Evolutionary conservation across 148 eudicot genomes (phyloP).

Genomic region (Heliosperma pusillum): DNA sequence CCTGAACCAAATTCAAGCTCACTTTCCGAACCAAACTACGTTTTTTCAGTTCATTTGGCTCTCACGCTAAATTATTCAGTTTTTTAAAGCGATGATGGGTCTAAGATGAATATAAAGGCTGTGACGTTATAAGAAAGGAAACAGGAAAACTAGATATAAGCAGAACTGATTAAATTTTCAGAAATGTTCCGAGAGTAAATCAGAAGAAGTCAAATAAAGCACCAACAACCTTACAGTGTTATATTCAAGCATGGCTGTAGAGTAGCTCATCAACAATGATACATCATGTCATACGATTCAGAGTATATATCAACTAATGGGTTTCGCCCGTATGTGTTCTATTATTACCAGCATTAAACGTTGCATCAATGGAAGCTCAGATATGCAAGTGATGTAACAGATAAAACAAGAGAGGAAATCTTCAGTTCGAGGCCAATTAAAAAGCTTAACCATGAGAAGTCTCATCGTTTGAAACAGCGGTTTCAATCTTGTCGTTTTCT

Average conservation of each 20-base stretch:
- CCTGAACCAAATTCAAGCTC: too few relatives aligned
- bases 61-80: neutral
- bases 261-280: slow-evolving; percentile 6
- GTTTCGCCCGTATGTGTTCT: neutral
- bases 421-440: neutral
- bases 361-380: neutral
- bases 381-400: neutral
- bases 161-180: neutral
- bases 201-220: neutral
- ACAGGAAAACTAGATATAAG: neutral
- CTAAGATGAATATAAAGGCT: too few relatives aligned
- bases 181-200: neutral
- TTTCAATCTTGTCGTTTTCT: slow-evolving; percentile 27
- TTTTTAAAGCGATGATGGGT: neutral
- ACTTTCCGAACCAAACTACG: too few relatives aligned
- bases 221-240: slow-evolving; percentile 4
- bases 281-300: slow-evolving; percentile 6
- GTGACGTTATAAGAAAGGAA: too few relatives aligned
- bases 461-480: slow-evolving; percentile 15
- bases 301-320: slow-evolving; percentile 1
- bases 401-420: neutral
- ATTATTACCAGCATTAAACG: slow-evolving; percentile 13
- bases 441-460: slow-evolving; percentile 18
- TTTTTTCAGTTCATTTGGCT: too few relatives aligned
- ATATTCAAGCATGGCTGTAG: slow-evolving; percentile 12